Evolutionary conservation across 352 stramenopile genomes (phyloP), one percentile per base, ranked within the genome.

Genomic region (Globisporangium abappressorium): DNA sequence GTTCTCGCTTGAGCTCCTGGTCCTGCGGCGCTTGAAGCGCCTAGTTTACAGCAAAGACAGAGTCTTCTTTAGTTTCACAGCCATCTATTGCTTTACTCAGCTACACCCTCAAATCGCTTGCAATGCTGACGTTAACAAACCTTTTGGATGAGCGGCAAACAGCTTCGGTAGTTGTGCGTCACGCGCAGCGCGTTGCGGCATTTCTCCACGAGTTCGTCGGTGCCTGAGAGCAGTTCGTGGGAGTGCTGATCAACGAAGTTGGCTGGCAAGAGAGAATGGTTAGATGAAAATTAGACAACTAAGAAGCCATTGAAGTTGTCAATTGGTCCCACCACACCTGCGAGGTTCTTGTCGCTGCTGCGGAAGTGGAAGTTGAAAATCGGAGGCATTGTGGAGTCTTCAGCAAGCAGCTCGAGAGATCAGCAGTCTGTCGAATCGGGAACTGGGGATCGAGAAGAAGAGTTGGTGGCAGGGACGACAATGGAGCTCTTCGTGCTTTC

Each of bases 141-240:
- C 65, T 74, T 77, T 58, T 86, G 81, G 46, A 89, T 82, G 12
- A 85, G 68, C 9, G 71, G 38, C 14, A 84, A 72, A 62, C 79
- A 89, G 36, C 81, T 76, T 3, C 79, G 63, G 64, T 89, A 89
- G 49, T 66, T 64, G 66, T 87, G 70, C 34, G 81, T 70, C 70
- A 69, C 46, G 22, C 49, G 34, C 34, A 87, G 53, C 28, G 78
- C 74, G 28, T 62, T 70, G 34, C 73, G 74, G 15, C 76, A 70
- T 36, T 76, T 75, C 24, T 61, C 54, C 26, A 87, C 68, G 36
- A 87, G 67, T 20, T 75, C 73, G 51, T 84, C 76, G 30, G 79
- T 65, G 38, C 81, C 72, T 3, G 70, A 49, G 34, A 81, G 70
- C 56, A 84, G 65, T 2, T 85, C 77, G 51, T 85, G 77, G 5